phyloP scores from a whole-genome alignment of 2,329 filamentous ascomycete species.

The Phialophora verrucosa region DNA sequence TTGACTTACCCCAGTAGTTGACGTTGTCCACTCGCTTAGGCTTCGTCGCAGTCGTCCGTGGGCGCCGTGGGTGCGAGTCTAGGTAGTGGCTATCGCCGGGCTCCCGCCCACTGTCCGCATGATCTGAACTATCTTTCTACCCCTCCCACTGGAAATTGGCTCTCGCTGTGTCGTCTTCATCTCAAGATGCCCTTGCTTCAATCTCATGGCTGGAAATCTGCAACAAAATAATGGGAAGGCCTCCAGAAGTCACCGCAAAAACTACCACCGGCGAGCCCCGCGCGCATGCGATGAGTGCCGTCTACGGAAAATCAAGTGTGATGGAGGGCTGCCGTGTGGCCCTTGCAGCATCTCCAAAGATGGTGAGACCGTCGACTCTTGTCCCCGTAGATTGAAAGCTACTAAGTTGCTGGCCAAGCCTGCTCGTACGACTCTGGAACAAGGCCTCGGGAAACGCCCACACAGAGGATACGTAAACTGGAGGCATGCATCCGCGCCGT shows the following conservation, averaged over 20 bases:
- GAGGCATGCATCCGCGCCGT: conserved; percentile 31
- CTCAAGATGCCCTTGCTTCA: conserved; percentile 18
- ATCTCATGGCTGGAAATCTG: conserved; percentile 20
- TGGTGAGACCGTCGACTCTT: conserved; percentile 15
- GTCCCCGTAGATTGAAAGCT: too few relatives aligned
- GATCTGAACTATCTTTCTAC: conserved; percentile 18
- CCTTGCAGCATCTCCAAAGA: conserved; percentile 29
- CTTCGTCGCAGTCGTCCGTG: neutral
- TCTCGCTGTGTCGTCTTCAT: neutral
- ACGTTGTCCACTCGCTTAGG: neutral
- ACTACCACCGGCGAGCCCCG: conserved; percentile 31
- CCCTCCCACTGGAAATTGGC: neutral
- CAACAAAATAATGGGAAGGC: conserved; percentile 16
- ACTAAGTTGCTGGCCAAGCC: conserved; percentile 15
- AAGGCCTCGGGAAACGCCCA: conserved; percentile 33
- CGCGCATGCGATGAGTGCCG: conserved; percentile 37
- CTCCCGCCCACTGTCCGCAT: conserved; percentile 4
- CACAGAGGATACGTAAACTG: conserved; percentile 35
- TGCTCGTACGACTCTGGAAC: conserved; percentile 34
- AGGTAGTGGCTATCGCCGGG: neutral
- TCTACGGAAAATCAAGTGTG: conserved; percentile 36
- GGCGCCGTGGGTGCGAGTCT: neutral
- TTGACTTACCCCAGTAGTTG: neutral
- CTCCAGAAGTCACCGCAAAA: conserved; percentile 21
- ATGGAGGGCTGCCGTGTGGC: conserved; percentile 32